A percentile compares a stretch with the other conserved stretches of the same genome.
phyloP scores from a whole-genome alignment of 257 asterid species.

The Eucommia ulmoides region DNA sequence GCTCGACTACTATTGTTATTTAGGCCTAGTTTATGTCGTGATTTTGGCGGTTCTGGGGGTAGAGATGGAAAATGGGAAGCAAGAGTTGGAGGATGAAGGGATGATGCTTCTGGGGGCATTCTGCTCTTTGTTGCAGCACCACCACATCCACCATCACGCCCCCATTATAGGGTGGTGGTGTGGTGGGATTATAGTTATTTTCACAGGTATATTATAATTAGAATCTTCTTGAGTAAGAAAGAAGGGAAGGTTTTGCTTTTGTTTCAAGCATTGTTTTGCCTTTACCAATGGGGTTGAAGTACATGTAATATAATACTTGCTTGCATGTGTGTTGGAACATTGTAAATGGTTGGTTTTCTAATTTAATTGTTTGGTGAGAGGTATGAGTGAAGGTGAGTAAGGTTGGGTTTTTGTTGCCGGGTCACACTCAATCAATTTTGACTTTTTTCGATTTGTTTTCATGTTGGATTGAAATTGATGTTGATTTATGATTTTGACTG shows the following conservation, averaged over 20 bases:
- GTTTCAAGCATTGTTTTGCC: conserved; percentile 27
- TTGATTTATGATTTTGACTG: too few relatives aligned
- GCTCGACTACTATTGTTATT: conserved; percentile 7
- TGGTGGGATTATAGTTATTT: background rate
- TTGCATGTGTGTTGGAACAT: background rate
- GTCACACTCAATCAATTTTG: too few relatives aligned
- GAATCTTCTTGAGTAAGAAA: conserved; percentile 34
- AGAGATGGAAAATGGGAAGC: conserved; percentile 29
- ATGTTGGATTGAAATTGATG: too few relatives aligned
- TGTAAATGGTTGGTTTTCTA: background rate
- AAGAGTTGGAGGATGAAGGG: conserved; percentile 18
- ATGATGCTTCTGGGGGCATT: conserved; percentile 49
- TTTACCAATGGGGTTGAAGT: background rate
- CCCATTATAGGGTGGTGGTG: conserved; percentile 5
- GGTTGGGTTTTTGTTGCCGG: too few relatives aligned
- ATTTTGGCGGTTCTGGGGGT: conserved; percentile 19
- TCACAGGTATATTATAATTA: conserved; percentile 11
- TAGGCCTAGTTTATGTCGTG: conserved; percentile 12
- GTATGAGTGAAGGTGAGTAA: background rate
- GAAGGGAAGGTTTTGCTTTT: conserved; percentile 43
- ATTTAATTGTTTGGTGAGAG: background rate
- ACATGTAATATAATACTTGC: background rate
- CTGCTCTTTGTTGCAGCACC: conserved; percentile 16
- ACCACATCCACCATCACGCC: conserved; percentile 12
- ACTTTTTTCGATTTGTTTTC: too few relatives aligned